Conservation (phyloP, 805 yeast species). For the Yarrowia hollandica region DNA sequence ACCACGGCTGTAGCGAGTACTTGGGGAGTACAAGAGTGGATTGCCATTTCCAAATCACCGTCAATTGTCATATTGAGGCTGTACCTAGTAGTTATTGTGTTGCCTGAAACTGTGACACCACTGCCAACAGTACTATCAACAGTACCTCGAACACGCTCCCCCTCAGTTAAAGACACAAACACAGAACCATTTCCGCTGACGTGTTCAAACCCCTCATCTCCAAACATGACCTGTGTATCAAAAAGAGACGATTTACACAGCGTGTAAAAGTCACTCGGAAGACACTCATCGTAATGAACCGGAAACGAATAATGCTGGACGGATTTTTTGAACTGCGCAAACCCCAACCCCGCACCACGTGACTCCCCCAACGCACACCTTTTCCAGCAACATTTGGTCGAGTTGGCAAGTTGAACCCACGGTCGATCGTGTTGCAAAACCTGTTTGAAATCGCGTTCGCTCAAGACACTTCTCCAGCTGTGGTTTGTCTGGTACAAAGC, state of each 20-base stretch:
- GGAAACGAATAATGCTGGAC: background rate
- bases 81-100: background rate
- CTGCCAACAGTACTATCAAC: too few relatives aligned
- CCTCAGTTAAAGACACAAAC: background rate
- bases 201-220: background rate
- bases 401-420: constrained; percentile 14
- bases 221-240: background rate
- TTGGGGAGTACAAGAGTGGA: background rate
- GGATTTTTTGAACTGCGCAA: background rate
- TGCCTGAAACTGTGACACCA: background rate
- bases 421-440: constrained; percentile 14
- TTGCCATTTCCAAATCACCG: background rate
- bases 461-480: constrained; percentile 5
- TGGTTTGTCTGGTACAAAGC: background rate
- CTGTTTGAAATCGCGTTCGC: constrained; percentile 14
- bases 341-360: background rate
- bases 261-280: background rate
- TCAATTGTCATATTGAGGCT: background rate
- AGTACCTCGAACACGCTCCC: too few relatives aligned
- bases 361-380: background rate
- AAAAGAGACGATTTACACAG: background rate
- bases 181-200: background rate
- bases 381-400: constrained; percentile 13
- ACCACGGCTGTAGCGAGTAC: background rate
- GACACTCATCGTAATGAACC: background rate